Evolutionary conservation across 768 basidiomycete genomes (phyloP), one percentile per base, ranked within the genome.

Genomic region (Guyanaporus albipodus): DNA sequence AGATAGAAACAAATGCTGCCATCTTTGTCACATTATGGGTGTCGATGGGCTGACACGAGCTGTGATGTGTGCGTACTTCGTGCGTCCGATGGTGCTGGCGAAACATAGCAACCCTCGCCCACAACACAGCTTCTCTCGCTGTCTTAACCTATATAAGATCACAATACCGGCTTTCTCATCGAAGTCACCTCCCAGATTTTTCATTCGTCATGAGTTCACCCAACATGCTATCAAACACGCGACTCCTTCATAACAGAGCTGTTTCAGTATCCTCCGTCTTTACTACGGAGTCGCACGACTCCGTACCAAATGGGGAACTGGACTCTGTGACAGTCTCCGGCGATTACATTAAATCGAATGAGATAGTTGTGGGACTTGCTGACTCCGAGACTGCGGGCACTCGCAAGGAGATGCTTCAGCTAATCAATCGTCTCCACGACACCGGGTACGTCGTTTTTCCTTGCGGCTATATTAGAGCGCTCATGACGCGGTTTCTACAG

Each of bases 341-440:
- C 18, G 31, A 42, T 6, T 5, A 17, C 3, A 0, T 8, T 15
- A 12, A 45, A 0, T n/a, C n/a, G n/a, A 31, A 44, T 6, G 51
- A 53, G 1, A 37, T 48, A 8, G 70, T 66, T 3, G 73, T 85
- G 4, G 83, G 83, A 0, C 69, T 85, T 0, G 77, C 79, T 0
- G 73, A 77, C 48, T 68, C 75, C 0, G 54, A 63, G 9, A 60
- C 73, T n/a, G 66, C 73, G 0, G 61, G 68, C 3, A 64, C 61
- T 1, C 69, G 80, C 6, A 71, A 75, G 5, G 67, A 62, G 12
- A 75, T 83, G 70, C 67, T 86, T 0, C 82, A 85, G 40, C 57
- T 82, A 0, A 70, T 84, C 2, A 83, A 85, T 45, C 74, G 74
- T 1, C 59, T 87, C 0, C 80, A 79, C 9, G 77, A 63, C 36